Evolutionary conservation across 192 early-diverging fungal genomes (phyloP).

Genomic region (Backusella parvicylindrica): DNA sequence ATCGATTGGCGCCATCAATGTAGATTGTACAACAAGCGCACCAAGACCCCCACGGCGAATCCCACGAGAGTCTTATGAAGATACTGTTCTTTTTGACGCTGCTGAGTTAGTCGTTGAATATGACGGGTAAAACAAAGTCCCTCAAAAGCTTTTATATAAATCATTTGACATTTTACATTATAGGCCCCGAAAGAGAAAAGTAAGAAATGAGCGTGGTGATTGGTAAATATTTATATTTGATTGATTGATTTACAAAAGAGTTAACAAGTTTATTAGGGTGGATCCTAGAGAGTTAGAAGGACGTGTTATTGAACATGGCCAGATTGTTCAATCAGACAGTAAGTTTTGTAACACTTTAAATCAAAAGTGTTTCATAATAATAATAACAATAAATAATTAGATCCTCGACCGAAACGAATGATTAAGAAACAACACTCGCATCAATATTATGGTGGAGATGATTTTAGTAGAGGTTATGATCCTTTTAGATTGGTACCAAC

Average conservation of each 20-base stretch:
- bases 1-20: conserved; percentile 72
- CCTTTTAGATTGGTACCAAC: conserved; percentile 55
- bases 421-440: conserved; percentile 11
- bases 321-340: conserved; percentile 39
- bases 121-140: conserved; percentile 25
- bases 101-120: conserved; percentile 26
- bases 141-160: neutral
- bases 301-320: conserved; percentile 53
- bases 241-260: neutral
- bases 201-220: conserved; percentile 59
- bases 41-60: conserved; percentile 34
- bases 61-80: conserved; percentile 12
- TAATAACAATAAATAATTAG: neutral
- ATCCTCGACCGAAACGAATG: conserved; percentile 23
- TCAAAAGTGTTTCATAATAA: neutral
- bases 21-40: conserved; percentile 49
- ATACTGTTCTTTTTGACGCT: conserved; percentile 14
- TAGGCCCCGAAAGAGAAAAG: conserved; percentile 50
- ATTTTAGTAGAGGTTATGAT: conserved; percentile 41
- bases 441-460: conserved; percentile 25
- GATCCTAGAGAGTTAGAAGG: conserved; percentile 54
- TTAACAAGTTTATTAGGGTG: conserved; percentile 37
- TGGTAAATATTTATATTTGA: conserved; percentile 41
- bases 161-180: neutral
- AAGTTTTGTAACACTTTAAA: neutral